Conservation (phyloP, 306 rosid species). For the Mimosa bimucronata region DNA sequence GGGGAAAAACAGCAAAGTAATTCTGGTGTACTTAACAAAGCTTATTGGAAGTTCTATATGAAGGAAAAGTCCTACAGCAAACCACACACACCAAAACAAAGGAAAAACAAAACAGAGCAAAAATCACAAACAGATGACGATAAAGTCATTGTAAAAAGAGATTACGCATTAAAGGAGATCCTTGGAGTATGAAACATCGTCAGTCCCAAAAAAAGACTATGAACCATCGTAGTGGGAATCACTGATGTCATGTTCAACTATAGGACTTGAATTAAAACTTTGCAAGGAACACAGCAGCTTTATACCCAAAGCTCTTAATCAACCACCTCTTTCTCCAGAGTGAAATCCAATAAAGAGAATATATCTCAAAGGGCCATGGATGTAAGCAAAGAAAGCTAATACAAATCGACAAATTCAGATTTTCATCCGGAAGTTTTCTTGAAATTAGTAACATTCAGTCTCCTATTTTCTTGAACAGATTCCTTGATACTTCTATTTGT, state of each 20-base stretch:
- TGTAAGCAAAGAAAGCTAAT: neutral
- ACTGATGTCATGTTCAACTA: slow-evolving; percentile 1
- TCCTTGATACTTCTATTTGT: neutral
- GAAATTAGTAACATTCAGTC: neutral
- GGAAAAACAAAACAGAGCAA: neutral
- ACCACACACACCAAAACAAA: neutral
- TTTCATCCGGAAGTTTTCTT: neutral
- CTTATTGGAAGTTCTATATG: neutral
- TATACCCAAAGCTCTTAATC: neutral
- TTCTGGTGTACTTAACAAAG: no score
- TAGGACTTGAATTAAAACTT: slow-evolving; percentile 9
- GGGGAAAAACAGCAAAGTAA: no score
- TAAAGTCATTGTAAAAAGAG: slow-evolving; percentile 13
- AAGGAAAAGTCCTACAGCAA: neutral
- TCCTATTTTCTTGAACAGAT: neutral
- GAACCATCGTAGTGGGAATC: neutral
- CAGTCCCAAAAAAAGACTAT: no score
- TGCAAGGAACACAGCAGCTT: slow-evolving; percentile 28
- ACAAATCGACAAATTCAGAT: neutral
- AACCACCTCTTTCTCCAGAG: neutral
- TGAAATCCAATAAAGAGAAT: slow-evolving; percentile 12
- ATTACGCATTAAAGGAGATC: neutral
- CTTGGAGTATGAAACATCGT: neutral
- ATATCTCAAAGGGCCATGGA: neutral
- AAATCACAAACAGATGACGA: neutral